A percentile compares a stretch with the other conserved stretches of the same genome.
Evolutionary conservation across 2,329 filamentous ascomycete species (phyloP).

Genomic region (Aspergillus ochraceoroseus): DNA sequence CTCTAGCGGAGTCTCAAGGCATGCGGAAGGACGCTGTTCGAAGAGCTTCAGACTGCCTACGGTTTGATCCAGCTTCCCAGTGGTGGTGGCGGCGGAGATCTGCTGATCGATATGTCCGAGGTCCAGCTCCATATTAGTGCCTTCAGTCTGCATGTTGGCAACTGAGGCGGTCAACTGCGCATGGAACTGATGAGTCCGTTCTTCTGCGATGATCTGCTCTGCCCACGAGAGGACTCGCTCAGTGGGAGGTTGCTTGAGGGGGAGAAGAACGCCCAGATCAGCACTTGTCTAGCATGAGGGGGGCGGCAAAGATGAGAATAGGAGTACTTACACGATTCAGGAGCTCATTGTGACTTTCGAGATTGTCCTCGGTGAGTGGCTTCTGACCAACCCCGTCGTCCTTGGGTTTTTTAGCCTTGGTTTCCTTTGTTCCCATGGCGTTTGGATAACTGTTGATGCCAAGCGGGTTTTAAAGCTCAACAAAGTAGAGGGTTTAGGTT

Average conservation of each 20-base stretch:
- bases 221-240: slow-evolving; percentile 13
- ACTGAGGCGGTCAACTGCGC: slow-evolving; percentile 7
- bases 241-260: not conserved
- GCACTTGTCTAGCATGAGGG: not conserved
- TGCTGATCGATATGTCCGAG: slow-evolving; percentile 8
- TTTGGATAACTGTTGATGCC: too few relatives aligned
- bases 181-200: slow-evolving; percentile 18
- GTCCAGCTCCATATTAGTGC: slow-evolving; percentile 11
- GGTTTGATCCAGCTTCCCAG: not conserved
- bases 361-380: slow-evolving; percentile 13
- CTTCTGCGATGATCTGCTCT: slow-evolving; percentile 19
- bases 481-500: too few relatives aligned
- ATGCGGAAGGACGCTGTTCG: slow-evolving; percentile 9
- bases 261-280: not conserved
- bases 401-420: too few relatives aligned
- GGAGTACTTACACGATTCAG: slow-evolving; percentile 3
- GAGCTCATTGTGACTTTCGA: slow-evolving; percentile 8
- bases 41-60: slow-evolving; percentile 13
- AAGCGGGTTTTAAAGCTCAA: too few relatives aligned
- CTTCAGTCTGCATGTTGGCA: not conserved
- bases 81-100: not conserved
- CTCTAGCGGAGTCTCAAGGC: slow-evolving; percentile 22
- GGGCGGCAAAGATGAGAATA: not conserved
- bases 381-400: not conserved
- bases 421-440: too few relatives aligned